Conservation (phyloP, 345 rosid species). For the Sisymbrium irio region DNA sequence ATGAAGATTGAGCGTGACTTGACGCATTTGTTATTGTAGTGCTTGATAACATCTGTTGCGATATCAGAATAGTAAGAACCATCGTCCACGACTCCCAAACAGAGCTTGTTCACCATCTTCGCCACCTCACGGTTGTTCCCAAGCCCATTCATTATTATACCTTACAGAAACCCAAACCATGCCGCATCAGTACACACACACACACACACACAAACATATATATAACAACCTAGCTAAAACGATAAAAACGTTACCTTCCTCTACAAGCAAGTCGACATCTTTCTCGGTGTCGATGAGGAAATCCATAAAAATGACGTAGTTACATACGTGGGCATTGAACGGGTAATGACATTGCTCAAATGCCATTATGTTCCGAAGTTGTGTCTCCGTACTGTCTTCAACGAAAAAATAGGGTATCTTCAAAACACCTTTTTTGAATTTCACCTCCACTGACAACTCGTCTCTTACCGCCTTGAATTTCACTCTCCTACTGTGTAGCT, state of each 20-base stretch:
- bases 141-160: background rate
- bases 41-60: background rate
- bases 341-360: constrained; percentile 25
- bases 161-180: background rate
- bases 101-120: constrained; percentile 16
- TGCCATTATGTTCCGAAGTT: constrained; percentile 29
- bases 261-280: constrained; percentile 24
- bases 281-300: constrained; percentile 5
- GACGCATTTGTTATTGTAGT: background rate
- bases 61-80: background rate
- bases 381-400: background rate
- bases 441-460: too few relatives aligned
- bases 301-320: constrained; percentile 8
- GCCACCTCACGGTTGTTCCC: constrained; percentile 9
- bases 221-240: too few relatives aligned
- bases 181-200: background rate
- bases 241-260: too few relatives aligned
- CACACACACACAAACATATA: too few relatives aligned
- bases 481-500: too few relatives aligned
- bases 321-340: background rate
- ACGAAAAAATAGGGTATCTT: background rate
- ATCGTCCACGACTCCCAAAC: background rate
- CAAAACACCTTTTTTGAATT: background rate
- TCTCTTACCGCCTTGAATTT: too few relatives aligned
- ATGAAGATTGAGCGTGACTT: background rate